A percentile compares a stretch with the other conserved stretches of the same genome.
phyloP scores from a whole-genome alignment of 148 eudicot genomes.

The Chenopodium quinoa region DNA sequence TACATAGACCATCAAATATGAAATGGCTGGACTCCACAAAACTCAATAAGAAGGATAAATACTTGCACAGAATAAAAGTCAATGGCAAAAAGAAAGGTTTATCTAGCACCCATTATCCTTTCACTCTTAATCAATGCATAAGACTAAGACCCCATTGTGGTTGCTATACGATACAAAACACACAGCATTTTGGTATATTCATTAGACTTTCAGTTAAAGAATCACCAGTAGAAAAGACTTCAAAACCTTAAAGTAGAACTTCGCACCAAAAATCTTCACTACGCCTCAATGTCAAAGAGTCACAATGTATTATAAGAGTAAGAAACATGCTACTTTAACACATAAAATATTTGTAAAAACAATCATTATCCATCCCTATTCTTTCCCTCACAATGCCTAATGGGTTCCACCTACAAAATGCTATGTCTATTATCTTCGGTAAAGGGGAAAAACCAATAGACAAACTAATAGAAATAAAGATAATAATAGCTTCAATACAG shows the following conservation, averaged over 20 bases:
- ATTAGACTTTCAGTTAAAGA: neutral
- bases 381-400: neutral
- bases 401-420: neutral
- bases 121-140: neutral
- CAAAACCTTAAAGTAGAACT: neutral
- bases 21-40: neutral
- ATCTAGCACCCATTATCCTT: neutral
- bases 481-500: neutral
- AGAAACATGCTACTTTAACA: slow-evolving; percentile 2
- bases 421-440: neutral
- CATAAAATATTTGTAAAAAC: neutral
- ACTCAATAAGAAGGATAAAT: neutral
- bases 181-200: neutral
- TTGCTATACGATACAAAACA: neutral
- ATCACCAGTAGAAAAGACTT: neutral
- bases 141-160: neutral
- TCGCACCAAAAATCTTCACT: neutral
- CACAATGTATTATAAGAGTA: neutral
- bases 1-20: neutral
- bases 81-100: neutral
- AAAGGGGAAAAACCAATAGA: too few relatives aligned
- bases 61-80: neutral
- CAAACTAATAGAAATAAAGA: neutral
- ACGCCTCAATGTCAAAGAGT: neutral
- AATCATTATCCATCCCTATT: neutral